A percentile compares a stretch with the other conserved stretches of the same genome.
phyloP scores from a whole-genome alignment of 139 green algal genomes.

The Trebouxia sp. region DNA sequence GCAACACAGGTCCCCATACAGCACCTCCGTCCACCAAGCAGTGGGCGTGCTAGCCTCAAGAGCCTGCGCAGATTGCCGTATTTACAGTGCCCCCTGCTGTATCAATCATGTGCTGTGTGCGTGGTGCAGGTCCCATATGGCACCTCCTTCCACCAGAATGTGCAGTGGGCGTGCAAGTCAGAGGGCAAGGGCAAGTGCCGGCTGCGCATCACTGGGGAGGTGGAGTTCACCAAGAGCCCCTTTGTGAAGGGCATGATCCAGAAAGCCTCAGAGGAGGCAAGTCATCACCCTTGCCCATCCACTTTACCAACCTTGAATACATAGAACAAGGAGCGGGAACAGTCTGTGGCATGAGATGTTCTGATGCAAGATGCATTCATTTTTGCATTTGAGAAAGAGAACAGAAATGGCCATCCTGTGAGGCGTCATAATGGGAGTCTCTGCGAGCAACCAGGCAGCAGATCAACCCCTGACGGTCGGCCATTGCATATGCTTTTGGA shows the following conservation, averaged over 20 bases:
- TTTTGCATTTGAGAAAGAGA: background rate
- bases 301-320: no score
- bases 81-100: background rate
- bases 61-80: background rate
- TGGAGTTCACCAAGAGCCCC: constrained; percentile 31
- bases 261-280: constrained; percentile 28
- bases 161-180: constrained; percentile 23
- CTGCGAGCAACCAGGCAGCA: background rate
- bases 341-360: no score
- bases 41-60: background rate
- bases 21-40: background rate
- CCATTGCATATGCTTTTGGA: background rate
- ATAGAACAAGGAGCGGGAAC: no score
- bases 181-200: constrained; percentile 17
- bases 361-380: background rate
- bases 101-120: background rate
- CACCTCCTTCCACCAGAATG: constrained; percentile 19
- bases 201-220: constrained; percentile 16
- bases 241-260: constrained; percentile 28
- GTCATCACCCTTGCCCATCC: background rate
- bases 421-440: background rate
- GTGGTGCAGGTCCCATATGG: constrained; percentile 29
- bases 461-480: background rate
- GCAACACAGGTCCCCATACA: background rate
- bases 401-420: background rate